Percentiles rank a stretch among this genome's conserved stretches.
Conservation (phyloP, 441 rosid species). For the Isatis lusitanica region DNA sequence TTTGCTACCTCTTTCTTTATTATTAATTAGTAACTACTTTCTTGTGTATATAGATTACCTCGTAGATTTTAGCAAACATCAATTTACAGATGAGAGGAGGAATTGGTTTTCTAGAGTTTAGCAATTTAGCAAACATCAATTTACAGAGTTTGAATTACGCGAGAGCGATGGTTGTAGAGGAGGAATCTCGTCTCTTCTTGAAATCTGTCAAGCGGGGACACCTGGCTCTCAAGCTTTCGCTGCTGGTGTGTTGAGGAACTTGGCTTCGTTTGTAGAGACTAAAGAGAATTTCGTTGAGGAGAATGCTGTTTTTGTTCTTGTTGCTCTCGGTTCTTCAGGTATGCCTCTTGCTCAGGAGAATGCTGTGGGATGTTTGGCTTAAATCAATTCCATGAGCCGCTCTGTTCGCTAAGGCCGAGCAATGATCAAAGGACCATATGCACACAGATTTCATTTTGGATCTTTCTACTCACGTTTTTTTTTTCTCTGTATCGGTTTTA, state of each 20-base stretch:
- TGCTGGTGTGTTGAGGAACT: conserved; percentile 74
- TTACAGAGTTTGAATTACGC: no score
- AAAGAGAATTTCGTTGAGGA: conserved; percentile 78
- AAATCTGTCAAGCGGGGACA: conserved; percentile 78
- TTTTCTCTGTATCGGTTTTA: conserved; percentile 39
- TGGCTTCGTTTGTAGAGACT: conserved; percentile 57
- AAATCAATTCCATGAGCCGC: no score
- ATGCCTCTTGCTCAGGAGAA: conserved; percentile 75
- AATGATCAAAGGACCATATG: no score
- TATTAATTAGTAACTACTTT: no score
- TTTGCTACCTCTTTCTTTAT: no score
- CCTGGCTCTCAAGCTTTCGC: conserved; percentile 88
- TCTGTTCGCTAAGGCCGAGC: no score
- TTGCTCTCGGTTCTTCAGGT: conserved; percentile 64
- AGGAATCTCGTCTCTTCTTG: conserved; percentile 75
- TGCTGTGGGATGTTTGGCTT: conserved; percentile 72
- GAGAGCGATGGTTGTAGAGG: conserved; percentile 86
- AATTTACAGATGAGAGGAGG: no score
- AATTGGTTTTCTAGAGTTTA: no score
- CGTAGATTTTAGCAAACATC: no score
- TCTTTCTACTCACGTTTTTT: conserved; percentile 41
- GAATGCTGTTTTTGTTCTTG: conserved; percentile 55
- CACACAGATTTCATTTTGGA: no score
- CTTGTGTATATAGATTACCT: no score
- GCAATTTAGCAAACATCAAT: no score